phyloP scores from a whole-genome alignment of 257 asterid genomes.

The Scutellaria barbata region DNA sequence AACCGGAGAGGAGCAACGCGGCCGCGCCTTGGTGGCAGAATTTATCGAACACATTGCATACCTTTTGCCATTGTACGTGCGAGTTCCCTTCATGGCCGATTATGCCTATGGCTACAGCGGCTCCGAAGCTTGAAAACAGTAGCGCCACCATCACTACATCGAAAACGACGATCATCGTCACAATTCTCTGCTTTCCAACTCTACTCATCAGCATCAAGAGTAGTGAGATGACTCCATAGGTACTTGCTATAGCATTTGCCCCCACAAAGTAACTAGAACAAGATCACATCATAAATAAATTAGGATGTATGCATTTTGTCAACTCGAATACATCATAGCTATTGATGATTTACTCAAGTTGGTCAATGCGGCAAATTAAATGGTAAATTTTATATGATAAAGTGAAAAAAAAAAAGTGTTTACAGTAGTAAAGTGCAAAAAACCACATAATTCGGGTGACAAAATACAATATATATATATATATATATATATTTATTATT shows the following conservation, averaged over 20 bases:
- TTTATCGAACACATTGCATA: conserved; percentile 46
- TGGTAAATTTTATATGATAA: too few species aligned
- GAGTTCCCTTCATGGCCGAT: conserved; percentile 53
- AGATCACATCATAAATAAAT: background rate
- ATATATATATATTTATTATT: too few species aligned
- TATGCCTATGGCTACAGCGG: conserved; percentile 50
- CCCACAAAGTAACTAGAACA: conserved; percentile 50
- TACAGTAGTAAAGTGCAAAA: too few species aligned
- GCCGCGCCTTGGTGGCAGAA: conserved; percentile 19
- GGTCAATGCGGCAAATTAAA: too few species aligned
- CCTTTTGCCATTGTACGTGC: conserved; percentile 57
- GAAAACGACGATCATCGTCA: conserved; percentile 25
- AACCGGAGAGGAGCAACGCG: conserved; percentile 21
- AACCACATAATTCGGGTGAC: too few species aligned
- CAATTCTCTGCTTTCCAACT: conserved; percentile 21
- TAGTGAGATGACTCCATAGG: conserved; percentile 48
- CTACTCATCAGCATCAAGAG: conserved; percentile 39
- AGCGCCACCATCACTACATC: conserved; percentile 55
- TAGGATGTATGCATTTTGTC: background rate
- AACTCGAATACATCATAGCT: too few species aligned
- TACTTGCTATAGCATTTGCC: conserved; percentile 57
- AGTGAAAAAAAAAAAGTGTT: too few species aligned
- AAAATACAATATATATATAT: too few species aligned
- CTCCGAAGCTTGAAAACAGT: conserved; percentile 56
- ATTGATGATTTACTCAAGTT: too few species aligned